Conservation (phyloP, 257 asterid species). For the Linaria vulgaris region DNA sequence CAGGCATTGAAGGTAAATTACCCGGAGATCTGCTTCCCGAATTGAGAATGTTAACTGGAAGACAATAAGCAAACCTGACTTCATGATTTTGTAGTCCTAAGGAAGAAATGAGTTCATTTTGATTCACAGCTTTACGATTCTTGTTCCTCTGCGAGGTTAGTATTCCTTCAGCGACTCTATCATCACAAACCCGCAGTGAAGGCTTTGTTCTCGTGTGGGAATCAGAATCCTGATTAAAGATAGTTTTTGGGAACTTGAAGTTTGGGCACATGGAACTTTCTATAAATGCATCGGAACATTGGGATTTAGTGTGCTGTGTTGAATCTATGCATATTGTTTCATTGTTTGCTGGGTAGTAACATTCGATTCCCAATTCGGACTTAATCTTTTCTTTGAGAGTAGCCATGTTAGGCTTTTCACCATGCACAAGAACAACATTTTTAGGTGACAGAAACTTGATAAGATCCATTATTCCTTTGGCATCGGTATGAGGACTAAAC, state of each 20-base stretch:
- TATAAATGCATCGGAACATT: slow-evolving; percentile 58
- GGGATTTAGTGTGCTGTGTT: slow-evolving; percentile 50
- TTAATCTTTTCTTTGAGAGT: slow-evolving; percentile 50
- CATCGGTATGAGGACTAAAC: slow-evolving; percentile 92
- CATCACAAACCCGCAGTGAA: slow-evolving; percentile 51
- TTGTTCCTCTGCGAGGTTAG: slow-evolving; percentile 37
- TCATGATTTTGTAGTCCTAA: slow-evolving; percentile 43
- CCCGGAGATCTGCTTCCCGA: slow-evolving; percentile 19
- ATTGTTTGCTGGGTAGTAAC: slow-evolving; percentile 69
- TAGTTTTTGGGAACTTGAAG: slow-evolving; percentile 52
- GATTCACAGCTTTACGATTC: slow-evolving; percentile 41
- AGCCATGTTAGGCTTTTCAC: slow-evolving; percentile 83
- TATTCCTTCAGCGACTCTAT: slow-evolving; percentile 68
- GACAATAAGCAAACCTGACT: slow-evolving; percentile 51
- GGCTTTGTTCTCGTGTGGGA: slow-evolving; percentile 28
- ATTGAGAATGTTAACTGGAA: slow-evolving; percentile 30
- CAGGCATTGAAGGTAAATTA: slow-evolving; percentile 16
- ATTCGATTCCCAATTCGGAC: slow-evolving; percentile 56
- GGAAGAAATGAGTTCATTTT: slow-evolving; percentile 37
- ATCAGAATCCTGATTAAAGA: slow-evolving; percentile 20
- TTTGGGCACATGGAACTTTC: slow-evolving; percentile 60
- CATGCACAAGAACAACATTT: slow-evolving; percentile 81
- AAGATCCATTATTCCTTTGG: slow-evolving; percentile 94
- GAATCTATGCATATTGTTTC: slow-evolving; percentile 59
- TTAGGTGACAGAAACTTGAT: slow-evolving; percentile 81